phyloP scores from a whole-genome alignment of 2,329 filamentous ascomycete species.

The Colletotrichum tropicale region DNA sequence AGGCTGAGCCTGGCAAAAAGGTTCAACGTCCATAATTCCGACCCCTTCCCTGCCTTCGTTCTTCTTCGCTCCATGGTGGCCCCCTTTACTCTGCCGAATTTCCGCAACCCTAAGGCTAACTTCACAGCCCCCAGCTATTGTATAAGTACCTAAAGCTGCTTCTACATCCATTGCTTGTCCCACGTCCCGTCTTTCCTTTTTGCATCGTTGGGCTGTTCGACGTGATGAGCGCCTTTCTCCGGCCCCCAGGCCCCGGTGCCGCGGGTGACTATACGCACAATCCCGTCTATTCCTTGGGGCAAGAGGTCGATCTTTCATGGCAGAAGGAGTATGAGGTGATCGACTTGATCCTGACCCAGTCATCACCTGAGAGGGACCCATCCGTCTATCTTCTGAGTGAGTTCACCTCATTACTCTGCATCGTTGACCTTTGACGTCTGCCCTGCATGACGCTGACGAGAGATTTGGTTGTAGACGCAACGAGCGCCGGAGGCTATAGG shows the following conservation, averaged over 20 bases:
- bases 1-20: background rate
- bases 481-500: background rate
- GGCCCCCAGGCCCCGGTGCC: background rate
- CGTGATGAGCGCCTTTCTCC: background rate
- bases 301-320: background rate
- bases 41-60: background rate
- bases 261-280: background rate
- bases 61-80: background rate
- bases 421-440: background rate
- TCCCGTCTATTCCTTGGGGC: background rate
- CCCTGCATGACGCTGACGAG: background rate
- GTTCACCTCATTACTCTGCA: background rate
- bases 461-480: background rate
- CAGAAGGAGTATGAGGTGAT: background rate
- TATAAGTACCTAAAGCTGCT: accelerated
- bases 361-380: background rate
- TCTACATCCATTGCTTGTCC: background rate
- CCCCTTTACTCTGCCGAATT: background rate
- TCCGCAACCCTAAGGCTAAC: background rate
- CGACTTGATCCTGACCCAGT: background rate
- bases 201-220: background rate
- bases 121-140: background rate
- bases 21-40: background rate
- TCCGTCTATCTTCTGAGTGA: background rate
- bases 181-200: background rate